These are phyloP conservation scores for Picochlorum sp. DNA, from an alignment of 139 green algal species.

Conservation along the genomic window DNA sequence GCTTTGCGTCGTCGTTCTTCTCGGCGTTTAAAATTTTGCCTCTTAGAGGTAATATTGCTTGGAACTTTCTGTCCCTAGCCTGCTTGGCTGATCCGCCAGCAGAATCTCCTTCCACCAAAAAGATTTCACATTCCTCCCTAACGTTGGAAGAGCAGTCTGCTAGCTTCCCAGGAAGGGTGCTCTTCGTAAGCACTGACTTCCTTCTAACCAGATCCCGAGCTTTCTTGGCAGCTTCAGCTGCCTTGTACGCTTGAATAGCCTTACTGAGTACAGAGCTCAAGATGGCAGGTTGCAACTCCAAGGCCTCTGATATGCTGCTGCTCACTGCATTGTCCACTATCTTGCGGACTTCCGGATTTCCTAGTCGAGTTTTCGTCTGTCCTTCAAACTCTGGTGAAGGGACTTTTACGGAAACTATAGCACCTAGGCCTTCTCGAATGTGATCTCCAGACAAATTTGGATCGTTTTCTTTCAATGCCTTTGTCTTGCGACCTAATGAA, in stretches of 20 bases:
- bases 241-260: constrained; percentile 44
- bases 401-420: constrained; percentile 71
- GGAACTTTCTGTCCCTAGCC: constrained; percentile 59
- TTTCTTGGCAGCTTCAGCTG: constrained; percentile 85
- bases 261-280: constrained; percentile 49
- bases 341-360: constrained; percentile 82
- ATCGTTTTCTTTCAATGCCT: constrained; percentile 66
- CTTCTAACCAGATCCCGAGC: constrained; percentile 88
- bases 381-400: constrained; percentile 94
- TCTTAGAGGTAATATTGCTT: constrained; percentile 84
- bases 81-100: constrained; percentile 92
- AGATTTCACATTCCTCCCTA: constrained; percentile 71
- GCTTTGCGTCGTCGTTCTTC: constrained; percentile 53
- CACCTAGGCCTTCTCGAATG: constrained; percentile 72
- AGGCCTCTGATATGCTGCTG: constrained; percentile 26
- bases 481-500: constrained; percentile 50
- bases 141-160: constrained; percentile 72
- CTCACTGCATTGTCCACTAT: constrained; percentile 63
- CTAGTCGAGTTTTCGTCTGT: constrained; percentile 94
- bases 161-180: constrained; percentile 91
- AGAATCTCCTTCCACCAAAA: constrained; percentile 96
- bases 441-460: constrained; percentile 78
- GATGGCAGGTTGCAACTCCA: constrained; percentile 41
- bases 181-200: constrained; percentile 79
- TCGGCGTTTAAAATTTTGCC: constrained; percentile 99